A percentile compares a stretch with the other conserved stretches of the same genome.
These are phyloP conservation scores for Carallia brachiata DNA, from an alignment of 345 rosid genomes.

Conservation along the genomic window DNA sequence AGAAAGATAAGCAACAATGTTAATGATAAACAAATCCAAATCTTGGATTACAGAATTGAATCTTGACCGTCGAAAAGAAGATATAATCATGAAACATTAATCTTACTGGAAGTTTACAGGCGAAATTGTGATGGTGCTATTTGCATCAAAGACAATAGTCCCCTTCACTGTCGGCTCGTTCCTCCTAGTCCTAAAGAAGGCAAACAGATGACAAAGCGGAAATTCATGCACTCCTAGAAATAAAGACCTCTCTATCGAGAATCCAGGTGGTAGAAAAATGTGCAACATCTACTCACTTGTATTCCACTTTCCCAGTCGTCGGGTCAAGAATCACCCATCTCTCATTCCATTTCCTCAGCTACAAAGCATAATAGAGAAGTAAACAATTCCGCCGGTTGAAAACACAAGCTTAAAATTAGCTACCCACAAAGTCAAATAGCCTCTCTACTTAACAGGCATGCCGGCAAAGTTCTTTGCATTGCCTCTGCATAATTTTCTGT, in stretches of 20 bases:
- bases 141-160: slow-evolving; percentile 74
- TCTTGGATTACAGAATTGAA: neutral
- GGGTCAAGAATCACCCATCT: slow-evolving; percentile 97
- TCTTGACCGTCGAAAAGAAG: slow-evolving; percentile 8
- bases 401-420: no score
- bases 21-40: slow-evolving; percentile 14
- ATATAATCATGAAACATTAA: neutral
- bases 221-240: neutral
- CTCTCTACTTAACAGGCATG: no score
- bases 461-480: no score
- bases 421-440: no score
- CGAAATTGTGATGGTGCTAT: slow-evolving; percentile 79
- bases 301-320: slow-evolving; percentile 93
- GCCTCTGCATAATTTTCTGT: no score
- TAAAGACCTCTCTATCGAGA: neutral
- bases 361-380: neutral
- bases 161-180: slow-evolving; percentile 88
- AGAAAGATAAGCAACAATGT: slow-evolving; percentile 14
- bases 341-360: slow-evolving; percentile 98
- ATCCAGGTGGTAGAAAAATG: neutral
- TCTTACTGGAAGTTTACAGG: slow-evolving; percentile 97
- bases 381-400: neutral
- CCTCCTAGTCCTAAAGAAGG: slow-evolving; percentile 65
- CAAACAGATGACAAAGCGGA: slow-evolving; percentile 8
- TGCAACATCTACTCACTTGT: slow-evolving; percentile 52